These are phyloP conservation scores for Coelastrella sp. DNA, from an alignment of 139 green algal species.

Conservation along the genomic window DNA sequence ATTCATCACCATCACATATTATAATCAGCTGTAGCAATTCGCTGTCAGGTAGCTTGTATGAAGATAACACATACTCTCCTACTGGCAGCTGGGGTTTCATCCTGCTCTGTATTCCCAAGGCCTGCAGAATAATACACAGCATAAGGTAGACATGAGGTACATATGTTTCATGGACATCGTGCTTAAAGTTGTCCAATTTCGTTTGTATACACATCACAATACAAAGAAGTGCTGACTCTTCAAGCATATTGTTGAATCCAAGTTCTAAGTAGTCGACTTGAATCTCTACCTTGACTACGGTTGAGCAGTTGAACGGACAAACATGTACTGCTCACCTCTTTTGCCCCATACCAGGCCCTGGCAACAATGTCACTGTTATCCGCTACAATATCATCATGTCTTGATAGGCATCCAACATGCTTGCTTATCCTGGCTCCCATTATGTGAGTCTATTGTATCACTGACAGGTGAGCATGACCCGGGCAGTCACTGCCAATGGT, in stretches of 20 bases:
- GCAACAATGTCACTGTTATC: background rate
- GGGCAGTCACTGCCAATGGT: too few relatives aligned
- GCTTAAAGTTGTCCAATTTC: too few relatives aligned
- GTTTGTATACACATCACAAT: too few relatives aligned
- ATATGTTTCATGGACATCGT: too few relatives aligned
- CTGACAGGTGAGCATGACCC: too few relatives aligned
- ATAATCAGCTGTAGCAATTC: background rate
- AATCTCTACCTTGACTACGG: too few relatives aligned
- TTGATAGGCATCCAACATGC: background rate
- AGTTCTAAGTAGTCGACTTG: too few relatives aligned
- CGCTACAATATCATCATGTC: background rate
- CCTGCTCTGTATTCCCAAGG: background rate
- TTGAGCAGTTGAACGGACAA: too few relatives aligned
- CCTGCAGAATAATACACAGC: background rate
- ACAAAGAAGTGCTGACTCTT: too few relatives aligned
- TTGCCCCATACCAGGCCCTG: background rate
- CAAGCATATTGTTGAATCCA: too few relatives aligned
- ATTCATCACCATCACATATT: background rate
- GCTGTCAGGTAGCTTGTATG: background rate
- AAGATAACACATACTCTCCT: background rate
- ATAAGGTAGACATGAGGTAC: too few relatives aligned
- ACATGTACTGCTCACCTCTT: background rate
- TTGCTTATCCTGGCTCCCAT: slow-evolving; percentile 2
- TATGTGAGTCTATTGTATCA: too few relatives aligned
- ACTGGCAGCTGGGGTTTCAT: background rate